Conservation (phyloP, 371 early-diverging fungal species). For the Mortierella sp. region DNA sequence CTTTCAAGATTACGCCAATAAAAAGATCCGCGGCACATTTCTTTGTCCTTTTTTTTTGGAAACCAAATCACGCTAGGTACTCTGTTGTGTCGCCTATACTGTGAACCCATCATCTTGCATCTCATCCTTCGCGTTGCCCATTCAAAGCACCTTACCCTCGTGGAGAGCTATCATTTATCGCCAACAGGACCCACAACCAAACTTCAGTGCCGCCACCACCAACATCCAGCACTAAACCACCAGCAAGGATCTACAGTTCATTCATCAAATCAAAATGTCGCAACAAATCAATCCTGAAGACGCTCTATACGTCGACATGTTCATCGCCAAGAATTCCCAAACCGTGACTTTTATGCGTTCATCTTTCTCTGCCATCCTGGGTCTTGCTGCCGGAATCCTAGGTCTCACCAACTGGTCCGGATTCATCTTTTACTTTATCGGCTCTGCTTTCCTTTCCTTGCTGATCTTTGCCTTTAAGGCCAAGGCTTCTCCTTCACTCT, state of each 20-base stretch:
- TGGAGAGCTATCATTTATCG: no score
- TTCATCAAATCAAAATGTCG: constrained; percentile 33
- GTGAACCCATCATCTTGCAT: no score
- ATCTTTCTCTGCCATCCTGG: constrained; percentile 80
- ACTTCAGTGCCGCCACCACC: constrained; percentile 7
- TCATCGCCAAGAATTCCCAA: constrained; percentile 74
- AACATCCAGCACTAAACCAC: neutral
- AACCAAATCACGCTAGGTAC: no score
- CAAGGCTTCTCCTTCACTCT: constrained; percentile 53
- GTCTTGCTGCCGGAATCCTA: constrained; percentile 85
- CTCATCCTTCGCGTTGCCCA: no score
- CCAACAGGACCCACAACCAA: no score
- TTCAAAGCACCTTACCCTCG: no score
- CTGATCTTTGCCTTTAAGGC: constrained; percentile 63
- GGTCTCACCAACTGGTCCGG: constrained; percentile 78
- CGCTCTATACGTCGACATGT: constrained; percentile 64
- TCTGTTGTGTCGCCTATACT: no score
- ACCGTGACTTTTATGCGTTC: constrained; percentile 81
- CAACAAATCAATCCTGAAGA: constrained; percentile 57
- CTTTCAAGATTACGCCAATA: no score
- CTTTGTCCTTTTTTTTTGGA: no score
- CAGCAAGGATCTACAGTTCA: constrained; percentile 4
- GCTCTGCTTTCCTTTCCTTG: constrained; percentile 69
- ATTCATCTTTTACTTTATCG: constrained; percentile 80
- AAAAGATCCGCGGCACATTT: no score